Percentiles rank a stretch among this genome's conserved stretches.
phyloP scores from a whole-genome alignment of 2,329 filamentous ascomycete species.

The Sarocladiaceae sp. region DNA sequence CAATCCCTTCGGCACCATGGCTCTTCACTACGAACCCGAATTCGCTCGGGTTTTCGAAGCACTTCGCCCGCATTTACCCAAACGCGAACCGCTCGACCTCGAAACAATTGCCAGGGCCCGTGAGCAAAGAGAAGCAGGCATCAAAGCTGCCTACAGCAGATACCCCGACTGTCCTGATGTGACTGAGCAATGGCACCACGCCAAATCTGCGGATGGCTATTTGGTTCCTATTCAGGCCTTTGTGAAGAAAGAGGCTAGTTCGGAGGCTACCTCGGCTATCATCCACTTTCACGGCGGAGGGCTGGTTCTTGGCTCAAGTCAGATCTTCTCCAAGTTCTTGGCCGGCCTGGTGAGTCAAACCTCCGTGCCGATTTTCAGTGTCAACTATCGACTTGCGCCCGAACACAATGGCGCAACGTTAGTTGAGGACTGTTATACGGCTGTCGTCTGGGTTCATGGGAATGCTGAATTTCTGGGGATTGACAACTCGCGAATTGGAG shows the following conservation, averaged over 20 bases:
- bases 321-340: conserved; percentile 19
- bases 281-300: conserved; percentile 38
- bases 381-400: conserved; percentile 39
- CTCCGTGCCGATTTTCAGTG: conserved; percentile 28
- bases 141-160: no score
- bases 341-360: conserved; percentile 19
- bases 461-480: conserved; percentile 17
- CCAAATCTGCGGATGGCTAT: background rate
- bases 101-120: no score
- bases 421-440: conserved; percentile 32
- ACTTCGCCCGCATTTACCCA: no score
- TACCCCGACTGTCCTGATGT: background rate
- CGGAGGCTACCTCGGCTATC: conserved; percentile 21
- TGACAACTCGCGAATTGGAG: conserved; percentile 16
- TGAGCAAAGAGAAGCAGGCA: no score
- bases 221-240: conserved; percentile 6
- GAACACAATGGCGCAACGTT: conserved; percentile 32
- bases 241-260: background rate
- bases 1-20: no score
- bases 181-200: background rate
- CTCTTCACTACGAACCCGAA: no score
- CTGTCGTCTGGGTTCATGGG: conserved; percentile 19
- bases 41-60: no score
- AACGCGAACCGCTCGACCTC: no score
- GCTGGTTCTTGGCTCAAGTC: conserved; percentile 26